These are phyloP conservation scores for Populus tremula DNA, from an alignment of 345 rosid genomes.

Conservation along the genomic window DNA sequence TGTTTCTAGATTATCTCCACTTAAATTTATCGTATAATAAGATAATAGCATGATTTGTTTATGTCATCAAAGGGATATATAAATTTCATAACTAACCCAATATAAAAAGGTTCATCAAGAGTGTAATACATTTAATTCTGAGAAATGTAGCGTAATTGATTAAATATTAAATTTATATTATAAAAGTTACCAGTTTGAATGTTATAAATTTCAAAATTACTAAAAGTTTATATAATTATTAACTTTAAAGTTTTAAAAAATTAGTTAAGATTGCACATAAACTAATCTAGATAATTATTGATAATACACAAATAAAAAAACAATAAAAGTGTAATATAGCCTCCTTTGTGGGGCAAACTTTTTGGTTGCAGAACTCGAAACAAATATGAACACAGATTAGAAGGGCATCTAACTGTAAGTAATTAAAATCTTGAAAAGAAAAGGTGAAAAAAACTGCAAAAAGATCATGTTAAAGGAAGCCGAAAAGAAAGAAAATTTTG, in stretches of 20 bases:
- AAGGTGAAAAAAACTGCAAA: not conserved
- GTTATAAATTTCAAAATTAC: accelerated
- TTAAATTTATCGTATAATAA: no score
- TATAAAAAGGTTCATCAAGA: no score
- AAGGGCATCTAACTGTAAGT: not conserved
- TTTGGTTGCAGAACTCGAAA: not conserved
- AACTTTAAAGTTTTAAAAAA: accelerated
- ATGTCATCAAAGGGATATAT: not conserved
- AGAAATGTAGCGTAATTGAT: no score
- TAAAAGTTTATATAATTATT: accelerated
- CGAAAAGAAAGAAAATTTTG: slow-evolving; percentile 10
- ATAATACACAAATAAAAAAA: no score
- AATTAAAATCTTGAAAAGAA: not conserved
- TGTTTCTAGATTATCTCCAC: not conserved
- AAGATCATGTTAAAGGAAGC: not conserved
- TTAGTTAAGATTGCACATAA: accelerated
- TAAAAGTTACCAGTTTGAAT: accelerated
- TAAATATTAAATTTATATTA: accelerated
- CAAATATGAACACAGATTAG: not conserved
- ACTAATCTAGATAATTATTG: no score
- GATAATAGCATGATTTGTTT: not conserved
- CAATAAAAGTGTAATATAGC: no score
- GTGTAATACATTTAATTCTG: accelerated
- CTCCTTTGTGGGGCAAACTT: no score
- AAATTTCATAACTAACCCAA: not conserved